A percentile compares a stretch with the other conserved stretches of the same genome.
These are phyloP conservation scores for Geotrichum aggregatum DNA, from an alignment of 1,139 yeast species.

Conservation along the genomic window DNA sequence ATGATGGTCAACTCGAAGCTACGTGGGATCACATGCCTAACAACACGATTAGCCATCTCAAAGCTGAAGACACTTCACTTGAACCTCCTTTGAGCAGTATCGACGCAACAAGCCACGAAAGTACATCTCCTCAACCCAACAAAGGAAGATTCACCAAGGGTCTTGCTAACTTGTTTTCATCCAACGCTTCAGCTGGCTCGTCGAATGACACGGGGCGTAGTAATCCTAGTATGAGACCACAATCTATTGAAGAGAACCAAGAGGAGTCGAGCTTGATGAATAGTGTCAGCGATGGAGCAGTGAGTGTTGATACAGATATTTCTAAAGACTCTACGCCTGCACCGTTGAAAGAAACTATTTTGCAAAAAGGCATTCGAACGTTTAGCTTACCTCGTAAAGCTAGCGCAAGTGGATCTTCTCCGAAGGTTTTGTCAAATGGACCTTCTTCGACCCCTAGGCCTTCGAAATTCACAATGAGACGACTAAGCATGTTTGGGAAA, in stretches of 20 bases:
- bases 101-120: slow-evolving; percentile 1
- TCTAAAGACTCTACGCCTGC: slow-evolving; percentile 23
- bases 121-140: slow-evolving; percentile 10
- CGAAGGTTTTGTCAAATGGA: background rate
- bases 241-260: slow-evolving; percentile 10
- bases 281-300: slow-evolving; percentile 16
- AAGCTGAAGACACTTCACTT: slow-evolving; percentile 11
- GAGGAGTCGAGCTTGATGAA: slow-evolving; percentile 12
- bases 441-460: slow-evolving; percentile 3
- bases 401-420: slow-evolving; percentile 3
- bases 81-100: slow-evolving; percentile 4
- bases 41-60: slow-evolving; percentile 12
- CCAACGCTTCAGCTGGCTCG: slow-evolving; percentile 2
- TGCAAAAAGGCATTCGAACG: slow-evolving; percentile 35
- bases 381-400: slow-evolving; percentile 24
- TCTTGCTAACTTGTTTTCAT: slow-evolving; percentile 29
- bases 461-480: slow-evolving; percentile 18
- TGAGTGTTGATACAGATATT: slow-evolving; percentile 11
- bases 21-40: slow-evolving; percentile 20
- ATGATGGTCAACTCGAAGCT: slow-evolving; percentile 15
- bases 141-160: slow-evolving; percentile 27
- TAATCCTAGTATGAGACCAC: background rate
- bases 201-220: slow-evolving; percentile 3
- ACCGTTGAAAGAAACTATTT: slow-evolving; percentile 25
- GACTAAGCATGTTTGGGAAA: slow-evolving; percentile 19